phyloP scores from a whole-genome alignment of 108 stramenopile species.

The Cyclostephanos tholiformis region DNA sequence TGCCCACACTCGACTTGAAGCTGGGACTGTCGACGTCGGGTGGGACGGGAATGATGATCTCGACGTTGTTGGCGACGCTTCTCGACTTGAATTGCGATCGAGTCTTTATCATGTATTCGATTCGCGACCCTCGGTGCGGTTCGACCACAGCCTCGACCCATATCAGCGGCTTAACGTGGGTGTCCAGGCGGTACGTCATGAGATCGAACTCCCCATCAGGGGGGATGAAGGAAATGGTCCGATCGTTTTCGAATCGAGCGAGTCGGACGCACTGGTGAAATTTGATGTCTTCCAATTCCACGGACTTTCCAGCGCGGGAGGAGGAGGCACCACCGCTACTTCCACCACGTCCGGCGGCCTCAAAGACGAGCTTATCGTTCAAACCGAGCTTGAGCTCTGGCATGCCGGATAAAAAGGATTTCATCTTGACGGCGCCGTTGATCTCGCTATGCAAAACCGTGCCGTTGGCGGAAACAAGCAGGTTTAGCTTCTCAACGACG shows the following conservation, averaged over 20 bases:
- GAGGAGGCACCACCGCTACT: constrained; percentile 48
- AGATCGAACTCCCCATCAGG: constrained; percentile 99
- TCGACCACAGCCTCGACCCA: constrained; percentile 99
- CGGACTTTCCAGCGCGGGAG: constrained; percentile 80
- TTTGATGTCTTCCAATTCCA: constrained; percentile 99
- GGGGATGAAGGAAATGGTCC: constrained; percentile 99
- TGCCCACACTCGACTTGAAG: constrained; percentile 96
- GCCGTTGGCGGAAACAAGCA: constrained; percentile 97
- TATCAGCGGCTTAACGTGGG: constrained; percentile 98
- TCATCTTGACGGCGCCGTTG: constrained; percentile 92
- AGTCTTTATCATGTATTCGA: constrained; percentile 99
- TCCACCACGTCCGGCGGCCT: constrained; percentile 75
- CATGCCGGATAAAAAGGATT: constrained; percentile 97
- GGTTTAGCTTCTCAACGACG: constrained; percentile 98
- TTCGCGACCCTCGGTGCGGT: constrained; percentile 93
- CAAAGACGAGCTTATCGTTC: constrained; percentile 99
- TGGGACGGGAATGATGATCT: constrained; percentile 99
- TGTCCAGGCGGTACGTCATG: constrained; percentile 98
- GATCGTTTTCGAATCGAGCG: constrained; percentile 98
- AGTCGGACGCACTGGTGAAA: constrained; percentile 99
- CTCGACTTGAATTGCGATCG: constrained; percentile 97
- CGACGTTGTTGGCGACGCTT: constrained; percentile 98
- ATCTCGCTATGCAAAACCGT: constrained; percentile 94
- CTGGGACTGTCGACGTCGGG: constrained; percentile 98
- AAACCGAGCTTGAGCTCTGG: constrained; percentile 99